Evolutionary conservation across 1,284 basidiomycete species (phyloP).

Genomic region (Farysia itapuensis): DNA sequence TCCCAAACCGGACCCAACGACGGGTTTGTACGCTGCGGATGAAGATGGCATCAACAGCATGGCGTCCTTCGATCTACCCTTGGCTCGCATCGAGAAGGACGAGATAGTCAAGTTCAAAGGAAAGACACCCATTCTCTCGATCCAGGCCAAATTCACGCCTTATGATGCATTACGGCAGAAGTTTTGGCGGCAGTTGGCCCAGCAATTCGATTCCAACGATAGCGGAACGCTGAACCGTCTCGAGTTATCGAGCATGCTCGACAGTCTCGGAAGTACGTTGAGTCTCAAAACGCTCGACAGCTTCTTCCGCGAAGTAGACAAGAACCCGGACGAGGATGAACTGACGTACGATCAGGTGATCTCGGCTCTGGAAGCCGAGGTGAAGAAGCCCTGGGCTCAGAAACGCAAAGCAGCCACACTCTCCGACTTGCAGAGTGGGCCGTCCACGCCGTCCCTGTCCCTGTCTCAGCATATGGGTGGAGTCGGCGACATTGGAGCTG

Average conservation of each 20-base stretch:
- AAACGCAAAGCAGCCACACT: constrained; percentile 16
- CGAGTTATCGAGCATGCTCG: constrained; percentile 93
- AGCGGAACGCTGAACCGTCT: constrained; percentile 75
- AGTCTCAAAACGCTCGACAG: constrained; percentile 76
- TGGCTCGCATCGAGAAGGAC: constrained; percentile 31
- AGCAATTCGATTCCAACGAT: constrained; percentile 88
- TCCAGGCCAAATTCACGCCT: constrained; percentile 88
- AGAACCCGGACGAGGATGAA: constrained; percentile 69
- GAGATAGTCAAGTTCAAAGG: constrained; percentile 42
- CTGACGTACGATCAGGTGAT: constrained; percentile 72
- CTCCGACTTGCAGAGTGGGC: constrained; percentile 17
- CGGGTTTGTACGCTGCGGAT: constrained; percentile 40
- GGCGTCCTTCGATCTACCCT: constrained; percentile 37
- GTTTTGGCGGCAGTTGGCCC: constrained; percentile 88
- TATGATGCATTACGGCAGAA: constrained; percentile 68
- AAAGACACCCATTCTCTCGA: constrained; percentile 28
- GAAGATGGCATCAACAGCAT: constrained; percentile 31
- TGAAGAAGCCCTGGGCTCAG: constrained; percentile 41
- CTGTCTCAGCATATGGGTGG: constrained; percentile 9
- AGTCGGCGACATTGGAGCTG: constrained; percentile 14
- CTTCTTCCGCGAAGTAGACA: constrained; percentile 65
- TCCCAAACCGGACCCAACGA: constrained; percentile 40
- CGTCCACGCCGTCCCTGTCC: constrained; percentile 32
- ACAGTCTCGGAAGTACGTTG: constrained; percentile 91
- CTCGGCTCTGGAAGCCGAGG: constrained; percentile 37